phyloP scores from a whole-genome alignment of 2,329 filamentous ascomycete species.

The Pyrenochaeta sp. region DNA sequence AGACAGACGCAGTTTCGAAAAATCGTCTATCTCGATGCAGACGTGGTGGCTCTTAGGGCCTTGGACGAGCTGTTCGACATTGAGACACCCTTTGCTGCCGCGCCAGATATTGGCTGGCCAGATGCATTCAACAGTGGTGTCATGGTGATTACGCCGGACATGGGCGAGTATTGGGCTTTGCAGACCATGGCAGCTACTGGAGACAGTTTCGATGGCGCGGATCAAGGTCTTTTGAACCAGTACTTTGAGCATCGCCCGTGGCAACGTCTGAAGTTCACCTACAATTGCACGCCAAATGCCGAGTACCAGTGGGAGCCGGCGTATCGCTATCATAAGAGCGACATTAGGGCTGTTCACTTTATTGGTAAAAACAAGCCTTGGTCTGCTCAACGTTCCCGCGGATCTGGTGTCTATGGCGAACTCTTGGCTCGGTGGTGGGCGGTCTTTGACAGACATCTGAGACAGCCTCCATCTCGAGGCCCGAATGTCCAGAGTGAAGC shows the following conservation, averaged over 20 bases:
- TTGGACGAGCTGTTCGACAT: constrained; percentile 90
- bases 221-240: constrained; percentile 95
- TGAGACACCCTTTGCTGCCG: constrained; percentile 70
- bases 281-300: constrained; percentile 95
- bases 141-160: constrained; percentile 87
- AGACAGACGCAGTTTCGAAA: constrained; percentile 87
- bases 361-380: constrained; percentile 93
- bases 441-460: constrained; percentile 87
- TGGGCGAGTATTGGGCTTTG: constrained; percentile 88
- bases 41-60: constrained; percentile 88
- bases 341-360: constrained; percentile 91
- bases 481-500: constrained; percentile 12
- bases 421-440: constrained; percentile 92
- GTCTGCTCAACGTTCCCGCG: constrained; percentile 59
- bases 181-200: constrained; percentile 83
- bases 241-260: constrained; percentile 81
- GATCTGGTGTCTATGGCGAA: constrained; percentile 76
- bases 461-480: constrained; percentile 6
- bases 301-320: constrained; percentile 98
- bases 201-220: constrained; percentile 95
- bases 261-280: constrained; percentile 90
- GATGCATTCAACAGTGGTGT: constrained; percentile 98
- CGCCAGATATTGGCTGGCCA: constrained; percentile 96
- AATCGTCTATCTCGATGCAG: constrained; percentile 94
- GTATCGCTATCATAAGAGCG: constrained; percentile 89